phyloP scores from a whole-genome alignment of 2,329 filamentous ascomycete genomes.

The Paecilomyces niveus region DNA sequence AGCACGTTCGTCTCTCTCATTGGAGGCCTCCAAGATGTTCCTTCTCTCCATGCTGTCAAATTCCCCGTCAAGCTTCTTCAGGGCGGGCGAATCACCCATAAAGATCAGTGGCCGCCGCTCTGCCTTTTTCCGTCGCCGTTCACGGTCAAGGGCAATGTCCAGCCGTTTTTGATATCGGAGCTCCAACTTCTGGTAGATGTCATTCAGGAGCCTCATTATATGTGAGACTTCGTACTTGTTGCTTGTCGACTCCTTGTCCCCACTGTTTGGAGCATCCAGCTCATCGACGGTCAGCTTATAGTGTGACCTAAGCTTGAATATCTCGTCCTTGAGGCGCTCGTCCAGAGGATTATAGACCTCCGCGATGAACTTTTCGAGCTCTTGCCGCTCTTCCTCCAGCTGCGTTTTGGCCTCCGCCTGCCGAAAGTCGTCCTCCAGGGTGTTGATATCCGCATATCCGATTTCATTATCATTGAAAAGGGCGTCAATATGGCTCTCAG shows the following conservation, averaged over 20 bases:
- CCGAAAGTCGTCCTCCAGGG: conserved; percentile 49
- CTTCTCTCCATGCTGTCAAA: conserved; percentile 47
- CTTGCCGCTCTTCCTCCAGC: conserved; percentile 46
- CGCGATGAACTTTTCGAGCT: conserved; percentile 45
- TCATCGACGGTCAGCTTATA: conserved; percentile 38
- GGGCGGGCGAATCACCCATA: conserved; percentile 43
- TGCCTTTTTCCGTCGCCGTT: conserved; percentile 48
- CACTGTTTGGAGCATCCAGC: conserved; percentile 33
- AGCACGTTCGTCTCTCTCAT: conserved; percentile 43
- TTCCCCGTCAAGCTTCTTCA: conserved; percentile 43
- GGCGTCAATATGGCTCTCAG: conserved; percentile 45
- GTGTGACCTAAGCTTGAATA: conserved; percentile 41
- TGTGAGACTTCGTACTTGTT: conserved; percentile 32
- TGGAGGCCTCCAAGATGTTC: conserved; percentile 42
- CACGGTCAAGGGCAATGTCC: conserved; percentile 46
- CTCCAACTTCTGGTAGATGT: conserved; percentile 43
- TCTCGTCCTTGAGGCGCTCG: conserved; percentile 42
- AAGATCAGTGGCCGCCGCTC: conserved; percentile 47
- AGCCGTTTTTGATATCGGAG: conserved; percentile 43
- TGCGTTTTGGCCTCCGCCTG: conserved; percentile 45
- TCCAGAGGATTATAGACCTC: conserved; percentile 47
- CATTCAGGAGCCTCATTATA: conserved; percentile 39
- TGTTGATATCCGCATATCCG: conserved; percentile 50
- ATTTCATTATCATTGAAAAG: conserved; percentile 52
- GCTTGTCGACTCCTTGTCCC: conserved; percentile 20